Base-by-base conservation (phyloP, 2,329 filamentous ascomycete species). In the Botrytis cinerea region DNA sequence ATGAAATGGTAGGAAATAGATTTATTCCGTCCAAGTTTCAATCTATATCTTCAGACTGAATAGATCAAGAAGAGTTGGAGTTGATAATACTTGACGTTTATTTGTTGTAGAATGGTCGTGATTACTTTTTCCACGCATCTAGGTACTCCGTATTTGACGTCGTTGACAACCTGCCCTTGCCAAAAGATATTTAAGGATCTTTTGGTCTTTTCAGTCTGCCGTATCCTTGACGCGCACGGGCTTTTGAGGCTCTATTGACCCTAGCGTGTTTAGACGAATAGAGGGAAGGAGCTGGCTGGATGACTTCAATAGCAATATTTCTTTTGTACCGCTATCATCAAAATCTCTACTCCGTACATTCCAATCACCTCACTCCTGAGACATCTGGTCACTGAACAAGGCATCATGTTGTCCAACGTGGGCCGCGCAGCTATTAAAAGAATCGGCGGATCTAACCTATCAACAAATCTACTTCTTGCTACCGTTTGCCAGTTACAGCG, bases 331-430 rank as follows among this genome's bases (percentile, higher is more conserved):
- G 9, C n/a, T 28, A 25, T 46, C 43, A 10, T 73, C 57, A 35
- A 2, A 60, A 20, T 28, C 66, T 73, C 62, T 68, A 73, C 72
- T 51, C 46, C 64, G 54, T 73, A 63, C 70, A 74, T 70, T 57
- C 43, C 64, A 59, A 67, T 9, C 32, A 73, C 46, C 51, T 68
- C 6, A 35, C 46, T 72, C 32, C 28, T 60, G 45, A 72, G 51
- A 61, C 69, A 48, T 40, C 43, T 38, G 25, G 43, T 35, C 61
- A 46, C 43, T 32, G 18, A 32, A 71, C 43, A 51, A 59, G 32
- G 16, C 61, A 77, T 66, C 71, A 82, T 82, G 81, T 74, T 82
- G 71, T 79, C 80, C 61, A 76, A 75, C 63, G 78, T 80, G 73
- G 78, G 80, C 71, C 79, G 81, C 72, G 77, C 79, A 43, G 77